phyloP scores from a whole-genome alignment of 1,284 basidiomycete genomes.

The Apiotrichum gracile region DNA sequence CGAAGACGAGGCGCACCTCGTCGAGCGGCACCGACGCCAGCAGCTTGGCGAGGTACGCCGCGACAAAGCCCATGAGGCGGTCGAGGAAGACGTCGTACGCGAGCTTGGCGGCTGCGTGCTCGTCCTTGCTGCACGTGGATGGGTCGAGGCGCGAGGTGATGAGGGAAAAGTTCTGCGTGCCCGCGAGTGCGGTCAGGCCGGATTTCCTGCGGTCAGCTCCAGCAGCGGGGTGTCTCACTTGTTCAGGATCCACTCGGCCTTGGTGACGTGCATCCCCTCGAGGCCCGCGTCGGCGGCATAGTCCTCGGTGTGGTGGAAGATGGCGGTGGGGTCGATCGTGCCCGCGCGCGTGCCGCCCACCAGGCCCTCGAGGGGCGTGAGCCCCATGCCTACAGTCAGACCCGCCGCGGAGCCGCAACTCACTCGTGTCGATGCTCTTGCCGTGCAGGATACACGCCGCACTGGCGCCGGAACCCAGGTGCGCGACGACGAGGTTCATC shows the following conservation, averaged over 20 bases:
- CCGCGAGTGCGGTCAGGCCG: constrained; percentile 63
- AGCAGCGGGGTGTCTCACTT: constrained; percentile 52
- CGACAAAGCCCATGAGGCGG: constrained; percentile 63
- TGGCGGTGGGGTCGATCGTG: constrained; percentile 70
- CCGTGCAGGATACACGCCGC: constrained; percentile 59
- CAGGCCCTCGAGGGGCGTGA: constrained; percentile 53
- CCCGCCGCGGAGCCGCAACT: constrained; percentile 3
- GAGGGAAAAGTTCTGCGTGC: constrained; percentile 66
- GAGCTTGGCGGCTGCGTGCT: constrained; percentile 48
- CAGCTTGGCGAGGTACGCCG: constrained; percentile 68
- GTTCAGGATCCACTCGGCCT: constrained; percentile 74
- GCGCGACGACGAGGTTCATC: constrained; percentile 67
- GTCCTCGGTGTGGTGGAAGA: constrained; percentile 75
- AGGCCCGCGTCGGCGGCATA: constrained; percentile 53
- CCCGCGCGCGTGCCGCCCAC: constrained; percentile 83
- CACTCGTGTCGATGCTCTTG: constrained; percentile 63
- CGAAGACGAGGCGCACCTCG: constrained; percentile 69
- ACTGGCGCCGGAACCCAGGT: constrained; percentile 81
- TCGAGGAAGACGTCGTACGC: constrained; percentile 72
- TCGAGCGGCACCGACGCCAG: constrained; percentile 43
- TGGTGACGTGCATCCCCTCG: constrained; percentile 56
- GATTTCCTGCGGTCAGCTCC: constrained; percentile 47
- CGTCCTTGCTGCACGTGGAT: constrained; percentile 20
- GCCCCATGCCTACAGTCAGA: constrained; percentile 35
- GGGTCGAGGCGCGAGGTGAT: constrained; percentile 48